Conservation (phyloP, 768 basidiomycete species). For the Mycena rosella region DNA sequence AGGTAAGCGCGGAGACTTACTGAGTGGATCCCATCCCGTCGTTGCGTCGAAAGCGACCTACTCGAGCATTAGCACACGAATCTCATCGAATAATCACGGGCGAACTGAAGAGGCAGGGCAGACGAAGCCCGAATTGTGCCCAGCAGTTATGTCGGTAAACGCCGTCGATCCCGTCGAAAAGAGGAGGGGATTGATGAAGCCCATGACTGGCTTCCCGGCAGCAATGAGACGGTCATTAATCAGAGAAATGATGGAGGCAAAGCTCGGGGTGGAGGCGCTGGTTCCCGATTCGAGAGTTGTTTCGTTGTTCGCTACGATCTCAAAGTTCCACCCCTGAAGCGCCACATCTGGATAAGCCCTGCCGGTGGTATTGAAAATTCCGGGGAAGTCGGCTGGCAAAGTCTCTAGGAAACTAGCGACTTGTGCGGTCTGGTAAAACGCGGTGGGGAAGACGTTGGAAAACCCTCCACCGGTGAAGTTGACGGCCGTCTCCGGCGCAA, state of each 20-base stretch:
- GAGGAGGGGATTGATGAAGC: too few species aligned
- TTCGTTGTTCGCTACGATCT: background rate
- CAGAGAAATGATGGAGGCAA: background rate
- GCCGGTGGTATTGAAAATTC: background rate
- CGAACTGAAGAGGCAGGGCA: too few species aligned
- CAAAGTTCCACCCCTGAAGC: background rate
- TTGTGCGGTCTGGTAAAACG: conserved; percentile 46
- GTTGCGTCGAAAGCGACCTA: too few species aligned
- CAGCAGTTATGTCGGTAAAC: too few species aligned
- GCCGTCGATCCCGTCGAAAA: background rate
- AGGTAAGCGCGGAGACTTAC: too few species aligned
- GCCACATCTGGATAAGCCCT: background rate
- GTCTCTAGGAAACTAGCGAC: conserved; percentile 30
- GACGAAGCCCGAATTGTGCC: too few species aligned
- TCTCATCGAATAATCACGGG: too few species aligned
- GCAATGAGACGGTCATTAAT: background rate
- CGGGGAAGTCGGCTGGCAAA: background rate
- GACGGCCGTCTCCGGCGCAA: conserved; percentile 19
- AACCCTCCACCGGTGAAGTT: conserved; percentile 52
- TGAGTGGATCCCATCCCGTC: too few species aligned
- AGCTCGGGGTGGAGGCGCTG: background rate
- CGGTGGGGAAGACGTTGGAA: conserved; percentile 52
- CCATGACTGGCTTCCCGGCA: background rate
- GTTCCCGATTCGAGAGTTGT: background rate
- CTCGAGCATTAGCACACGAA: too few species aligned